A percentile compares a stretch with the other conserved stretches of the same genome.
phyloP scores from a whole-genome alignment of 1,139 yeast genomes.

The Debaryomyces subglobosus region DNA sequence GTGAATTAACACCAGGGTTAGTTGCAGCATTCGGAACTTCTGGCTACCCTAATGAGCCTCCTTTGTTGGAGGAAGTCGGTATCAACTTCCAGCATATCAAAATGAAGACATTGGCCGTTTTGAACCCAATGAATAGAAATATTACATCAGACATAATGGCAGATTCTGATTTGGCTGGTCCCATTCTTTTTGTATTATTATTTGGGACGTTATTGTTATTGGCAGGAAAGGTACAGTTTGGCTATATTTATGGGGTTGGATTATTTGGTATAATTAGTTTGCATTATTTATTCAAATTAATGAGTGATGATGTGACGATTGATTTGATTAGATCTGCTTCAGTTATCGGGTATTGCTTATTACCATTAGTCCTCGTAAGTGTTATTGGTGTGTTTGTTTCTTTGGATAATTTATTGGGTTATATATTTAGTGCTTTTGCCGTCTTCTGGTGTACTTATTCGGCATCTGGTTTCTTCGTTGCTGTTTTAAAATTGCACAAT shows the following conservation, averaged over 20 bases:
- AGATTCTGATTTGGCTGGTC: conserved; percentile 95
- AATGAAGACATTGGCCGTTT: conserved; percentile 82
- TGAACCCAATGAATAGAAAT: conserved; percentile 68
- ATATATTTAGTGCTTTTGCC: conserved; percentile 65
- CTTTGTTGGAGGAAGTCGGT: conserved; percentile 89
- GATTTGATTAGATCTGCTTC: conserved; percentile 82
- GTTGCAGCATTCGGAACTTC: conserved; percentile 92
- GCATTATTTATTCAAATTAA: conserved; percentile 81
- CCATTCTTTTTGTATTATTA: conserved; percentile 81
- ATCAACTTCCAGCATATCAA: conserved; percentile 88
- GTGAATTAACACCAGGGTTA: conserved; percentile 71
- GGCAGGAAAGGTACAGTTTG: conserved; percentile 94
- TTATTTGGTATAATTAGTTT: conserved; percentile 85
- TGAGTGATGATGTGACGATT: conserved; percentile 66
- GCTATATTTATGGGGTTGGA: conserved; percentile 96
- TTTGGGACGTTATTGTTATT: conserved; percentile 84
- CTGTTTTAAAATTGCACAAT: conserved; percentile 78
- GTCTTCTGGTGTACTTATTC: conserved; percentile 95
- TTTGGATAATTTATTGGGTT: conserved; percentile 77
- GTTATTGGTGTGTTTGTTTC: conserved; percentile 70
- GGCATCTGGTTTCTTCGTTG: conserved; percentile 90
- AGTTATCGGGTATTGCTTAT: conserved; percentile 89
- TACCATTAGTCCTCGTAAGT: conserved; percentile 84
- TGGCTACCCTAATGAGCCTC: conserved; percentile 94
- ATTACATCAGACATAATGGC: conserved; percentile 77